Evolutionary conservation across 345 rosid genomes (phyloP), one percentile per base, ranked within the genome.

Genomic region (Eucalyptus brandiana): DNA sequence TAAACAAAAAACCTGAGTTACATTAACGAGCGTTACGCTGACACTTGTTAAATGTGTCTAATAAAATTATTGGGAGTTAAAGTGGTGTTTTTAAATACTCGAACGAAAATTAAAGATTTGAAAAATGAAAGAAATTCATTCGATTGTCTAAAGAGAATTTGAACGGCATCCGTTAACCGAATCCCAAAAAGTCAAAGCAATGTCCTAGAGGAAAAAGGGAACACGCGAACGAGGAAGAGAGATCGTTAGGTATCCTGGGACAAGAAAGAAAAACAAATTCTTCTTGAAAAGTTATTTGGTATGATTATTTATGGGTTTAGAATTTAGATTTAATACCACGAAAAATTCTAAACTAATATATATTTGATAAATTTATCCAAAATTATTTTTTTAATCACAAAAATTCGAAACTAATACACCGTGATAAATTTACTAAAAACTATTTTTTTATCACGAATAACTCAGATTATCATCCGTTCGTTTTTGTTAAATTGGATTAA

Each of bases 391-490:
- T 53, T 53, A 53, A 53, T 53, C 26, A 53, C 0, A 53, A 53
- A 53, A 8, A 7, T 53, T 53, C 0, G 2, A 53, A 53, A 19
- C 24, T 53, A 8, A 19, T 53, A 53, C 1, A 53, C 58, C 24
- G 2, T 53, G 9, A 53, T 53, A 53, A 53, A 53, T 53, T 19
- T 53, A 53, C 58, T 53, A 53, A 53, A 53, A 53, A 53, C 0
- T 53, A 53, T 19, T 19, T 50, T 53, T 53, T 53, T 8, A 53
- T 19, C 26, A 53, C 2, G 2, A 53, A 53, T 19, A 53, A 53
- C 58, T 0, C 2, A 53, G 0, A 21, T 53, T 53, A 18, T 7
- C 56, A 51, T 18, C 0, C 0, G 2, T 21, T 53, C 24, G 0
- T 53, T 19, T 53, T 53, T 1, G 10, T 53, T 53, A 53, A 8